phyloP scores from a whole-genome alignment of 2,329 filamentous ascomycete species.

The Colletotrichum viniferum region DNA sequence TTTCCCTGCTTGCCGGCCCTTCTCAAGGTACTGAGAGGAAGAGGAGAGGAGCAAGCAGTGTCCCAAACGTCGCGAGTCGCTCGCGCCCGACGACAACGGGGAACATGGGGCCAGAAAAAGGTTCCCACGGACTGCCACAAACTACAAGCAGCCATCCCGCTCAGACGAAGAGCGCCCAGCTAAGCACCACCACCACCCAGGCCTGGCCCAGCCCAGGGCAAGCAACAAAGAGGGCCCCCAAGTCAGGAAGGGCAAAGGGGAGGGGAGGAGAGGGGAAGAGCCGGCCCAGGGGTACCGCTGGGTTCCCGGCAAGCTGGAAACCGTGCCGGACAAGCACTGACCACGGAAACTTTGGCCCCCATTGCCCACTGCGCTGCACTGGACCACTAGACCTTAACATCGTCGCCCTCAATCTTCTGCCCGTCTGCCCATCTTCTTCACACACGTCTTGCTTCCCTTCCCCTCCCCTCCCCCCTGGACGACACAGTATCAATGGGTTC shows the following conservation, averaged over 20 bases:
- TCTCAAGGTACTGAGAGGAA: background rate
- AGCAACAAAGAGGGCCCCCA: background rate
- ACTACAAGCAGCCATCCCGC: conserved; percentile 1
- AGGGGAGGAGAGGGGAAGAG: background rate
- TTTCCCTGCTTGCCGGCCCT: background rate
- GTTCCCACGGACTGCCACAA: background rate
- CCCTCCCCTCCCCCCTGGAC: background rate
- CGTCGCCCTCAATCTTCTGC: background rate
- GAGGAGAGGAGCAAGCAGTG: background rate
- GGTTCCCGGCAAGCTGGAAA: conserved; percentile 15
- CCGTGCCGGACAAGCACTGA: conserved; percentile 15
- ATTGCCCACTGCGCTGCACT: background rate
- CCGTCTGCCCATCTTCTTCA: background rate
- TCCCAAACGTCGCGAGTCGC: conserved; percentile 1
- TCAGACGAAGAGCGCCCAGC: background rate
- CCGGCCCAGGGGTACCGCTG: background rate
- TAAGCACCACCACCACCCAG: background rate
- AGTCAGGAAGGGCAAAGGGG: background rate
- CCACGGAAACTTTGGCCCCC: conserved; percentile 11
- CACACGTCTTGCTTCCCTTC: background rate
- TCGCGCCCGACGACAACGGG: no score
- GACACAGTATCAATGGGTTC: background rate
- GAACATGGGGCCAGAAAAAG: background rate
- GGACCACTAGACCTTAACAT: background rate
- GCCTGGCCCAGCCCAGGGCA: background rate